A percentile compares a stretch with the other conserved stretches of the same genome.
These are phyloP conservation scores for Daldinia eschscholtzii DNA, from an alignment of 2,329 filamentous ascomycete species.

Conservation along the genomic window DNA sequence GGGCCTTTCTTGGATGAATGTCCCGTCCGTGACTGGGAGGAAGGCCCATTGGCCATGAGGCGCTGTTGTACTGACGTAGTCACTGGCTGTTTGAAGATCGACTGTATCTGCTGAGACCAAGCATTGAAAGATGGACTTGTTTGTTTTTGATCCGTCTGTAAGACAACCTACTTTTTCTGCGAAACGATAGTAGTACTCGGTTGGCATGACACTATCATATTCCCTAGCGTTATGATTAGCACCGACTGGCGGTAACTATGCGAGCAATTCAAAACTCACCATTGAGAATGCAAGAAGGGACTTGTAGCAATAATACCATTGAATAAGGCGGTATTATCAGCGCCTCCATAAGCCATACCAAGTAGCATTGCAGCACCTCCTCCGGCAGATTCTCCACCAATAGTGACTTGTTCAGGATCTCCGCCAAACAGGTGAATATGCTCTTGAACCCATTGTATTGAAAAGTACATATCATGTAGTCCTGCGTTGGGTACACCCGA, in stretches of 20 bases:
- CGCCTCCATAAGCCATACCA: slow-evolving; percentile 62
- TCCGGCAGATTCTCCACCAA: slow-evolving; percentile 67
- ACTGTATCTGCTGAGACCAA: slow-evolving; percentile 52
- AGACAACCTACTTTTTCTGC: slow-evolving; percentile 53
- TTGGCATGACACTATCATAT: slow-evolving; percentile 52
- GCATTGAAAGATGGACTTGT: slow-evolving; percentile 53
- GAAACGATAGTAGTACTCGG: slow-evolving; percentile 53
- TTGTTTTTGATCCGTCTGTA: slow-evolving; percentile 31
- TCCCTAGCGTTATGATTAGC: slow-evolving; percentile 35
- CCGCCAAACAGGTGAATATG: slow-evolving; percentile 67
- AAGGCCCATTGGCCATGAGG: slow-evolving; percentile 54
- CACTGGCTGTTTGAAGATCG: slow-evolving; percentile 55
- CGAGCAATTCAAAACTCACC: slow-evolving; percentile 48
- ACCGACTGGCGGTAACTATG: background rate
- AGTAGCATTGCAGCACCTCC: slow-evolving; percentile 63
- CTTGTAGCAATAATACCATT: slow-evolving; percentile 55
- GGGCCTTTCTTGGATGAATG: slow-evolving; percentile 51
- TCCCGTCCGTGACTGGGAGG: slow-evolving; percentile 55
- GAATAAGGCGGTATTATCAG: slow-evolving; percentile 61
- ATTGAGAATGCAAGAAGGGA: slow-evolving; percentile 68
- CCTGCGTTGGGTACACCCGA: slow-evolving; percentile 60
- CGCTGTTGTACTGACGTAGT: slow-evolving; percentile 47
- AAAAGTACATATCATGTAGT: slow-evolving; percentile 64
- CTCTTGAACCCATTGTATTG: slow-evolving; percentile 65
- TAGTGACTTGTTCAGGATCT: slow-evolving; percentile 64